Percentiles rank a stretch among this genome's conserved stretches.
phyloP scores from a whole-genome alignment of 2,329 filamentous ascomycete genomes.

The Aspergillus costaricaensis region DNA sequence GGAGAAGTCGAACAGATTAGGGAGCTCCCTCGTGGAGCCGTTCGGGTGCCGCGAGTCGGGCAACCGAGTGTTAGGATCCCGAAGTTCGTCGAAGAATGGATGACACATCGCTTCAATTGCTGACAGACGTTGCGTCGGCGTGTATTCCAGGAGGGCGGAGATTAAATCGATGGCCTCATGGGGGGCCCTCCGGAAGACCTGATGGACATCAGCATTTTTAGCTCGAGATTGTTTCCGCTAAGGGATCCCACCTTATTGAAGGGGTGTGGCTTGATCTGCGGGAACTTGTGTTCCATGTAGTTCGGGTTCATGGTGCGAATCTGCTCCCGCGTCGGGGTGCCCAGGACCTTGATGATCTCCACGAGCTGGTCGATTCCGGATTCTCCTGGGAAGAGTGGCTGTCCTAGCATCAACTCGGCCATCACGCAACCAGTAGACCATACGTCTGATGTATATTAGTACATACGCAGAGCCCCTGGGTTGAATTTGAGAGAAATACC shows the following conservation, averaged over 20 bases:
- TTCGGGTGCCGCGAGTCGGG: constrained; percentile 92
- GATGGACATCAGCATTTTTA: constrained; percentile 22
- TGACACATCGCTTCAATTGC: constrained; percentile 97
- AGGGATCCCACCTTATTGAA: constrained; percentile 76
- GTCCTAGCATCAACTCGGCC: constrained; percentile 98
- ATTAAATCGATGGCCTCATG: constrained; percentile 92
- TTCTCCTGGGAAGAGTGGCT: constrained; percentile 96
- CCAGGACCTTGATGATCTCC: constrained; percentile 98
- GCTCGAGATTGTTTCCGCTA: background rate
- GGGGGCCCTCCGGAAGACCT: constrained; percentile 96
- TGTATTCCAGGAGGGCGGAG: constrained; percentile 91
- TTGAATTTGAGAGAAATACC: constrained; percentile 60
- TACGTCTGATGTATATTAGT: constrained; percentile 66
- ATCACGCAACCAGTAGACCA: constrained; percentile 99
- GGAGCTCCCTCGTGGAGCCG: constrained; percentile 76
- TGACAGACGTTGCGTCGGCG: constrained; percentile 88
- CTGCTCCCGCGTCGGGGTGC: constrained; percentile 94
- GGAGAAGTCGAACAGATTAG: constrained; percentile 88
- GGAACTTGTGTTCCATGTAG: constrained; percentile 99
- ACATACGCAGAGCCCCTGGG: background rate
- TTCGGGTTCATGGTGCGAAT: constrained; percentile 99
- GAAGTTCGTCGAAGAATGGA: constrained; percentile 96
- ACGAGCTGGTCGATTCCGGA: constrained; percentile 98
- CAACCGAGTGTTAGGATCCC: constrained; percentile 85
- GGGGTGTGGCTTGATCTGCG: constrained; percentile 98